These are phyloP conservation scores for Trichoderma afroharzianum DNA, from an alignment of 2,329 filamentous ascomycete genomes.

Conservation along the genomic window DNA sequence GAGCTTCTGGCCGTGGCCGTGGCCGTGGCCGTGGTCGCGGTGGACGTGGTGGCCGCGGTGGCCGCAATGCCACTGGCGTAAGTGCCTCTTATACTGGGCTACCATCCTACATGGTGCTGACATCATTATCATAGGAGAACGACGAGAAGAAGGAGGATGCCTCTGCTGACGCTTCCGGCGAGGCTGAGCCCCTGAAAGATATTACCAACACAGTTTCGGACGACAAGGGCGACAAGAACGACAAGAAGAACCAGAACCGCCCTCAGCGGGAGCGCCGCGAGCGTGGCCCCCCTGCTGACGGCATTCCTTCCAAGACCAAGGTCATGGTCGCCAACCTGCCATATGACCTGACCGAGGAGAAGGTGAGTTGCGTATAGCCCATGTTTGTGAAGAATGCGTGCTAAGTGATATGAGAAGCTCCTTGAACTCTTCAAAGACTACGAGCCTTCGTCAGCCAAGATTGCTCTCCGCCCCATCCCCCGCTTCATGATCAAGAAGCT, in stretches of 20 bases:
- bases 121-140: constrained; percentile 27
- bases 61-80: constrained; percentile 45
- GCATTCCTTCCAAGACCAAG: constrained; percentile 98
- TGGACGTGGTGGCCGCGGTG: constrained; percentile 60
- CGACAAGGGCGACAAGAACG: constrained; percentile 38
- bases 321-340: constrained; percentile 99
- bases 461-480: constrained; percentile 95
- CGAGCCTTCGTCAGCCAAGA: constrained; percentile 92
- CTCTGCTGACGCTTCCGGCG: constrained; percentile 41
- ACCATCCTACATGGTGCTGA: background rate
- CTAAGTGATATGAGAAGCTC: constrained; percentile 57
- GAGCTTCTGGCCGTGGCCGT: constrained; percentile 61
- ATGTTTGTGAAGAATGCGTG: background rate
- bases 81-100: constrained; percentile 26
- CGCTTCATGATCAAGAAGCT: constrained; percentile 99
- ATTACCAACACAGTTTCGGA: constrained; percentile 56
- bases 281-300: constrained; percentile 94
- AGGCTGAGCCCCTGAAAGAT: constrained; percentile 57
- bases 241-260: constrained; percentile 45
- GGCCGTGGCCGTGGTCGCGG: constrained; percentile 67
- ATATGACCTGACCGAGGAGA: constrained; percentile 96
- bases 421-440: constrained; percentile 96
- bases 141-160: constrained; percentile 44
- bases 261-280: constrained; percentile 63
- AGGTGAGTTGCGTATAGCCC: constrained; percentile 55